A percentile compares a stretch with the other conserved stretches of the same genome.
phyloP scores from a whole-genome alignment of 495 filamentous ascomycete species.

The Penicillium ucsense region DNA sequence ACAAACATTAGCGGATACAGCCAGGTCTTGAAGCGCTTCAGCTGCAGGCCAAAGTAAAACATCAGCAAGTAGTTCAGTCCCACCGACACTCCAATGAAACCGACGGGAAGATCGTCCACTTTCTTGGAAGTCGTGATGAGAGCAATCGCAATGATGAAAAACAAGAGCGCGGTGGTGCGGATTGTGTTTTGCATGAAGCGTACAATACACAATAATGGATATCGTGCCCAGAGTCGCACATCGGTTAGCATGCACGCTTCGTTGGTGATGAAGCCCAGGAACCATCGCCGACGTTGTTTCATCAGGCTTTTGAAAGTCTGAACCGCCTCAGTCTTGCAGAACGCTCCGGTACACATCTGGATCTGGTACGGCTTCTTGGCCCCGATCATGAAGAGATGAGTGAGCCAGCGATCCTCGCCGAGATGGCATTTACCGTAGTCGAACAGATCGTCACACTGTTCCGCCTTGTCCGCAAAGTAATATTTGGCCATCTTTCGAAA shows the following conservation, averaged over 20 bases:
- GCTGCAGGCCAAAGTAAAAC: conserved; percentile 85
- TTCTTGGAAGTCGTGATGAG: conserved; percentile 76
- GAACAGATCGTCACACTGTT: conserved; percentile 92
- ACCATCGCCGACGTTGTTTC: conserved; percentile 95
- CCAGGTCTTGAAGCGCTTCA: conserved; percentile 87
- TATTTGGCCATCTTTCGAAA: conserved; percentile 97
- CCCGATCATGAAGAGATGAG: conserved; percentile 98
- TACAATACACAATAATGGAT: conserved; percentile 80
- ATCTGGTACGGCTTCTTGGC: conserved; percentile 90
- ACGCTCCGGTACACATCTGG: conserved; percentile 92
- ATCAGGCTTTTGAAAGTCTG: conserved; percentile 77
- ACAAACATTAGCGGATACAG: conserved; percentile 95
- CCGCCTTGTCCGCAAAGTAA: conserved; percentile 96
- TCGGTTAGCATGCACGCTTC: conserved; percentile 99
- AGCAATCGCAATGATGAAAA: conserved; percentile 90
- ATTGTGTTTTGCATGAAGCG: conserved; percentile 97
- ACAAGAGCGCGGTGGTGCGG: conserved; percentile 86
- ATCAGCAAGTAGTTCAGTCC: conserved; percentile 93
- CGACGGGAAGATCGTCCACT: conserved; percentile 70
- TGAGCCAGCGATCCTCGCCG: conserved; percentile 95
- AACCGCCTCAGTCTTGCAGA: conserved; percentile 97
- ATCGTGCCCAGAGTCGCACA: conserved; percentile 79
- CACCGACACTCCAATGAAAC: conserved; percentile 91
- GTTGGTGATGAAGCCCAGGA: conserved; percentile 96
- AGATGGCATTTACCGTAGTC: conserved; percentile 94